These are phyloP conservation scores for Citeromyces hawaiiensis DNA, from an alignment of 1,139 yeast genomes.

Conservation along the genomic window DNA sequence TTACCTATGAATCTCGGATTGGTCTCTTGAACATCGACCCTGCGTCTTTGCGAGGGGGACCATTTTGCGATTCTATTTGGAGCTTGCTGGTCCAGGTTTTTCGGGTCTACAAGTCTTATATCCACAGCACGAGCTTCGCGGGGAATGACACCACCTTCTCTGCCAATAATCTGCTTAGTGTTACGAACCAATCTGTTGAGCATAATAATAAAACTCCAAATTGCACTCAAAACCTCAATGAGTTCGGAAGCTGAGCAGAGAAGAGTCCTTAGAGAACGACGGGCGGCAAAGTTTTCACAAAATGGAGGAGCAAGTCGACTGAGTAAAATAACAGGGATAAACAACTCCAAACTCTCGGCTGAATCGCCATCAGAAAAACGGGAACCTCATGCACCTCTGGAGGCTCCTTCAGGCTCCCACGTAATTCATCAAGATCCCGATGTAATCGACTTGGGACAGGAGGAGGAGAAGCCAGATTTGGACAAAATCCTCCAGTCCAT, in stretches of 20 bases:
- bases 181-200: background rate
- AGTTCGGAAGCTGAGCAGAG: slow-evolving; percentile 48
- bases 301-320: slow-evolving; percentile 45
- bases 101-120: slow-evolving; percentile 3
- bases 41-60: slow-evolving; percentile 57
- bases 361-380: slow-evolving; percentile 17
- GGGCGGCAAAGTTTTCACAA: slow-evolving; percentile 54
- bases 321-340: slow-evolving; percentile 32
- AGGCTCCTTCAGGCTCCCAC: slow-evolving; percentile 3
- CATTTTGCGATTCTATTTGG: slow-evolving; percentile 64
- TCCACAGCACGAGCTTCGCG: slow-evolving; percentile 1
- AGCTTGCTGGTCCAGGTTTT: slow-evolving; percentile 31
- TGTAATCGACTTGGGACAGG: slow-evolving; percentile 6
- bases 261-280: slow-evolving; percentile 46
- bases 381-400: slow-evolving; percentile 3
- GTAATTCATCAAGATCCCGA: slow-evolving; percentile 5
- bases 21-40: slow-evolving; percentile 39
- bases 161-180: background rate
- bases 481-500: slow-evolving; percentile 11
- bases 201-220: background rate
- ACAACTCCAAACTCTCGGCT: slow-evolving; percentile 18
- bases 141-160: background rate
- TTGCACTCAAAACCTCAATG: background rate
- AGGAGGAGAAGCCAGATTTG: slow-evolving; percentile 9
- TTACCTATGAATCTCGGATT: slow-evolving; percentile 66